Percentiles rank a stretch among this genome's conserved stretches.
These are phyloP conservation scores for Anisodus acutangulus DNA, from an alignment of 257 asterid genomes.

Conservation along the genomic window DNA sequence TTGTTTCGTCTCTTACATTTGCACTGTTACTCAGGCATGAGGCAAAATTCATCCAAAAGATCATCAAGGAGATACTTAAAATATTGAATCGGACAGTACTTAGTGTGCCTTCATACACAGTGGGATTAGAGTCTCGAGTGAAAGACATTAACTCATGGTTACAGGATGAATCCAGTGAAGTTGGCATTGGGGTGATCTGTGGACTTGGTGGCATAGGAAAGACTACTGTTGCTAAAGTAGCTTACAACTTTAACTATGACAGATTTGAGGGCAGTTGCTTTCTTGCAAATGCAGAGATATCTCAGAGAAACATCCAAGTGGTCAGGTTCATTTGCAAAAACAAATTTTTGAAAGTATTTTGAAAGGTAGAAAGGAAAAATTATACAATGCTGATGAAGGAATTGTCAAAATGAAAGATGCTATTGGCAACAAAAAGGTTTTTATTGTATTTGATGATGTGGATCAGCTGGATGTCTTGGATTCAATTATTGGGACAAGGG, in stretches of 20 bases:
- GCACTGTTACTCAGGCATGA: conserved; percentile 27
- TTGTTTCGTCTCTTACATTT: neutral
- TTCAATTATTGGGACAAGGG: conserved; percentile 27
- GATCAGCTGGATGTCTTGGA: conserved; percentile 29
- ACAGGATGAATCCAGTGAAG: conserved; percentile 17
- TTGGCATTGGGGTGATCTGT: conserved; percentile 26
- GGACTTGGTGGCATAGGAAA: conserved; percentile 38
- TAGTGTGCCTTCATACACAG: conserved; percentile 3
- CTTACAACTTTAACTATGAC: conserved; percentile 25
- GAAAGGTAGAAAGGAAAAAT: conserved; percentile 5
- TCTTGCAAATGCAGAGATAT: conserved; percentile 31
- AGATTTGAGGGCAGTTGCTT: conserved; percentile 34
- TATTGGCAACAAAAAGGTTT: conserved; percentile 26
- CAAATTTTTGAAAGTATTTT: conserved; percentile 33
- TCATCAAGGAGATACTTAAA: conserved; percentile 29
- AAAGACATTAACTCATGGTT: conserved; percentile 29
- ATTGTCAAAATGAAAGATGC: conserved; percentile 26
- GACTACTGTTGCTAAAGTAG: conserved; percentile 32
- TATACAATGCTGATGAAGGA: conserved; percentile 35
- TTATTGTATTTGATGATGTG: conserved; percentile 36
- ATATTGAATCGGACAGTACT: conserved; percentile 27
- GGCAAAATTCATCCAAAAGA: conserved; percentile 34
- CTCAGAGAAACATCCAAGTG: conserved; percentile 25
- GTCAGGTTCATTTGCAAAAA: conserved; percentile 33
- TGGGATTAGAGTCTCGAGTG: conserved; percentile 36